These are phyloP conservation scores for Phialophora expanda DNA, from an alignment of 2,329 filamentous ascomycete species.

Conservation along the genomic window DNA sequence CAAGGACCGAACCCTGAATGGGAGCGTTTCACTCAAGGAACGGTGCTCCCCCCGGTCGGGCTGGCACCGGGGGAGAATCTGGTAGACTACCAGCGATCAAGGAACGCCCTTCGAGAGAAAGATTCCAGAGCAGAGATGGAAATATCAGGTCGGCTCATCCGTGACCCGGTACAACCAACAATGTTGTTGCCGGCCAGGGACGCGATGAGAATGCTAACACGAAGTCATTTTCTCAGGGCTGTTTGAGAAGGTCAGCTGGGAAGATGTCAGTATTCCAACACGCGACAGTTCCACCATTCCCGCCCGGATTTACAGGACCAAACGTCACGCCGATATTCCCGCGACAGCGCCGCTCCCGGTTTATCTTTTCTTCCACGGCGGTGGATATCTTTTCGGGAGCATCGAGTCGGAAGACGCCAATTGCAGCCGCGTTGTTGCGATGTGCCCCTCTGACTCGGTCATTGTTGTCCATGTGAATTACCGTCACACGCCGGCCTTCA, in stretches of 20 bases:
- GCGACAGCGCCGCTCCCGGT: not conserved
- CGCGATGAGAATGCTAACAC: not conserved
- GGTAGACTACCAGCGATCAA: too few species aligned
- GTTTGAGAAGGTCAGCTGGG: not conserved
- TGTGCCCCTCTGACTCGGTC: not conserved
- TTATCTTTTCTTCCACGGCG: slow-evolving; percentile 2
- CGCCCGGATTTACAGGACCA: not conserved
- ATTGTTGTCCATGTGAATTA: not conserved
- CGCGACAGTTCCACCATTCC: not conserved
- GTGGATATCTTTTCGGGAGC: not conserved
- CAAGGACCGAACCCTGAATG: too few species aligned
- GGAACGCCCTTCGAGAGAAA: too few species aligned
- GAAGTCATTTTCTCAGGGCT: not conserved
- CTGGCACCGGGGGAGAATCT: too few species aligned
- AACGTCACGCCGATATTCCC: not conserved
- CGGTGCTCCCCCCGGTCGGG: too few species aligned
- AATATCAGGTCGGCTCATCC: too few species aligned
- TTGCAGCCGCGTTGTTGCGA: not conserved
- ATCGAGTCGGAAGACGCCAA: not conserved
- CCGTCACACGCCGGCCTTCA: not conserved
- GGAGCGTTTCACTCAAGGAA: too few species aligned
- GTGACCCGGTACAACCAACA: too few species aligned
- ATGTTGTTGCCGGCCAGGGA: not conserved
- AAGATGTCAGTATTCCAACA: not conserved
- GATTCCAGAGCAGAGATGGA: too few species aligned